Evolutionary conservation across 192 early-diverging fungal genomes (phyloP).

Genomic region (Coemansia aciculifera): DNA sequence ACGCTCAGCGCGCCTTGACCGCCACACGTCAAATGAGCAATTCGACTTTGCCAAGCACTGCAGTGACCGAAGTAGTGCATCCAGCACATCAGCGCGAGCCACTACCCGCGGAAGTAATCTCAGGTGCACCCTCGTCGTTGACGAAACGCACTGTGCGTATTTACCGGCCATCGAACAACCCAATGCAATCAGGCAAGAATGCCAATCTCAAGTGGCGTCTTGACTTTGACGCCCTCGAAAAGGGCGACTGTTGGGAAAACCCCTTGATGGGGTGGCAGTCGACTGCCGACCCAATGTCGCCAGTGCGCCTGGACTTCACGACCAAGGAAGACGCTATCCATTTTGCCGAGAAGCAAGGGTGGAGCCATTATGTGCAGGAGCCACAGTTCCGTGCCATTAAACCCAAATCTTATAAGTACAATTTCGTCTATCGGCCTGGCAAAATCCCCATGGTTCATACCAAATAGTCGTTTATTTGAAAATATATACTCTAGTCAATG

Average conservation of each 20-base stretch:
- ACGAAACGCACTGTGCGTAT: slow-evolving; percentile 81
- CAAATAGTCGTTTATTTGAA: slow-evolving; percentile 58
- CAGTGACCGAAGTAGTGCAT: slow-evolving; percentile 27
- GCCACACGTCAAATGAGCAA: slow-evolving; percentile 11
- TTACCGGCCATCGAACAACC: slow-evolving; percentile 76
- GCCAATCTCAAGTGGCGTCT: slow-evolving; percentile 82
- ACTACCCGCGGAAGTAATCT: slow-evolving; percentile 41
- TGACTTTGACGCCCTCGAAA: slow-evolving; percentile 82
- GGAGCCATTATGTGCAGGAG: slow-evolving; percentile 89
- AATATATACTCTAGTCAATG: slow-evolving; percentile 20
- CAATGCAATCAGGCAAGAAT: slow-evolving; percentile 82
- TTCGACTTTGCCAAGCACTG: background rate
- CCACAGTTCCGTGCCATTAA: slow-evolving; percentile 78
- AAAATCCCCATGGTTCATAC: slow-evolving; percentile 82
- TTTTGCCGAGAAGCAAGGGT: slow-evolving; percentile 97
- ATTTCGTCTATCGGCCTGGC: slow-evolving; percentile 83
- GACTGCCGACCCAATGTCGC: slow-evolving; percentile 82
- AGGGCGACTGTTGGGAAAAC: slow-evolving; percentile 88
- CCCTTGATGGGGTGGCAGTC: slow-evolving; percentile 87
- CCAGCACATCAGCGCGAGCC: slow-evolving; percentile 52
- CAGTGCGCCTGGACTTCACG: slow-evolving; percentile 77
- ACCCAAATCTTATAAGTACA: slow-evolving; percentile 86
- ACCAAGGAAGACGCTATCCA: slow-evolving; percentile 85
- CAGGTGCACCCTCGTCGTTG: slow-evolving; percentile 57
- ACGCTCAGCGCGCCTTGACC: background rate